Evolutionary conservation across 2,329 filamentous ascomycete genomes (phyloP).

Genomic region (Colletotrichum sp.): DNA sequence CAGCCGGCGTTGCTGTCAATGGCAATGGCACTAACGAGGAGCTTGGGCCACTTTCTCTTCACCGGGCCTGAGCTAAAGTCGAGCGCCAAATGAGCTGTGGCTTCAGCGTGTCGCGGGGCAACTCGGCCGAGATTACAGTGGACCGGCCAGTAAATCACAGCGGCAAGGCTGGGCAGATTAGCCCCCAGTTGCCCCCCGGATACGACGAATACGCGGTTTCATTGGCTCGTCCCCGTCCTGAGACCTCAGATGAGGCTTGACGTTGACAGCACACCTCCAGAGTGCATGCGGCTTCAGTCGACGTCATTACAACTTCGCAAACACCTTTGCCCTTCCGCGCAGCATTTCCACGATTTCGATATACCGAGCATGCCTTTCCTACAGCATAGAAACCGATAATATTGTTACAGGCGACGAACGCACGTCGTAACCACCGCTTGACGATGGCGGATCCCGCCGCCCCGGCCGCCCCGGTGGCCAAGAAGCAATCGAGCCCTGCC

Average conservation of each 20-base stretch:
- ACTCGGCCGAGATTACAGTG: constrained; percentile 15
- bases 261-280: constrained; percentile 17
- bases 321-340: neutral
- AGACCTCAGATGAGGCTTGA: constrained; percentile 9
- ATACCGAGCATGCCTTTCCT: constrained; percentile 7
- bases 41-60: neutral
- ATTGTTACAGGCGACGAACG: neutral
- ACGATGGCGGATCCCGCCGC: constrained; percentile 19
- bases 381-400: neutral
- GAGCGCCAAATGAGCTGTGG: neutral
- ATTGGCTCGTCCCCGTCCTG: neutral
- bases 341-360: neutral
- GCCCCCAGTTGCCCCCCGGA: neutral
- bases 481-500: constrained; percentile 39
- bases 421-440: neutral
- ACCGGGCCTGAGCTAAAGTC: neutral
- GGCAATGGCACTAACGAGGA: neutral
- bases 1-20: neutral
- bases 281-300: constrained; percentile 7
- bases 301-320: constrained; percentile 15
- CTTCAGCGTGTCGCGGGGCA: neutral
- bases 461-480: neutral
- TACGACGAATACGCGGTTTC: neutral
- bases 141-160: neutral
- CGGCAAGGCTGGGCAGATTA: neutral